Conservation (phyloP, 1,284 basidiomycete species). For the Termitomyces sp. region DNA sequence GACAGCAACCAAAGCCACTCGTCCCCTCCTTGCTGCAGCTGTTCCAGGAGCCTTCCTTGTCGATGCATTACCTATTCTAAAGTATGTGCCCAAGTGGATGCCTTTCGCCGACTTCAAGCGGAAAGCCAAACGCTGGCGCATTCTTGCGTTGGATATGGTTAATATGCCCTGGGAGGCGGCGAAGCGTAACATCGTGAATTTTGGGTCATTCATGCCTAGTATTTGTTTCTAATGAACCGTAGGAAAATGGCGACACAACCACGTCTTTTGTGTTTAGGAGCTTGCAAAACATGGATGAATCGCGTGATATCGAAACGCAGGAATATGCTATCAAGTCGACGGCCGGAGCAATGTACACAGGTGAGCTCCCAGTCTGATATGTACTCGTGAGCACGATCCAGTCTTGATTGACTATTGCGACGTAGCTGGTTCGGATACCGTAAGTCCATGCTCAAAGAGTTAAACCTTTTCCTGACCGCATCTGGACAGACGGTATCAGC, state of each 20-base stretch:
- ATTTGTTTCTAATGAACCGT: not conserved
- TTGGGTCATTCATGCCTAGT: not conserved
- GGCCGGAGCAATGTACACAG: constrained; percentile 20
- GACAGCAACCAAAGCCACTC: constrained; percentile 15
- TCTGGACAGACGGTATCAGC: too few species aligned
- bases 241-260: constrained; percentile 12
- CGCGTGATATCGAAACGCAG: constrained; percentile 13
- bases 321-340: constrained; percentile 20
- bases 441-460: not conserved
- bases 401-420: too few species aligned
- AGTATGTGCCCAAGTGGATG: constrained; percentile 39
- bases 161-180: constrained; percentile 32
- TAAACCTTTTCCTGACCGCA: too few species aligned
- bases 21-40: constrained; percentile 13
- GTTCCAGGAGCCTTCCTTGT: constrained; percentile 24
- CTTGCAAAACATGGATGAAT: constrained; percentile 15
- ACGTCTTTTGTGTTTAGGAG: constrained; percentile 17
- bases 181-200: constrained; percentile 19
- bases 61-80: constrained; percentile 21
- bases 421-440: too few species aligned
- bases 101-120: constrained; percentile 40
- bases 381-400: too few species aligned
- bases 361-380: constrained; percentile 6
- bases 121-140: constrained; percentile 29
- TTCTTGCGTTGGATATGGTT: constrained; percentile 19